Evolutionary conservation across 1,284 basidiomycete genomes (phyloP), one percentile per base, ranked within the genome.

Genomic region (Cerioporus squamosus): DNA sequence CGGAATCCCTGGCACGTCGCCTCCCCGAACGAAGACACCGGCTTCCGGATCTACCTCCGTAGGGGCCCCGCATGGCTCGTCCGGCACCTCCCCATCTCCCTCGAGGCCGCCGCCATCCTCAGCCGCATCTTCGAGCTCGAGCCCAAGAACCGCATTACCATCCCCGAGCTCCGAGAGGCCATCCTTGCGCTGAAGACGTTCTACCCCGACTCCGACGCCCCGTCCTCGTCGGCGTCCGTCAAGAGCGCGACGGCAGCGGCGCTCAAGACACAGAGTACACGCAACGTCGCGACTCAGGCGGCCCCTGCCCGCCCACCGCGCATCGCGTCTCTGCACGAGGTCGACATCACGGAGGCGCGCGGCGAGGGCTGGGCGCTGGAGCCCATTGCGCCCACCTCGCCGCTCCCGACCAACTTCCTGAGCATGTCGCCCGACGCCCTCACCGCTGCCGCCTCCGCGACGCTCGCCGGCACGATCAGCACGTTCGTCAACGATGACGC

Each of bases 1-100:
- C 82, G 85, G 40, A 87, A 87, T 68, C 87, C 87, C 5, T 90
- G 88, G 88, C 81, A 83, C 64, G 77, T 84, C 66, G 87, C 88
- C 1, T 79, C 33, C 39, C 47, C 63, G 14, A 50, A 51, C 26
- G 72, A 74, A 38, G 87, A 89, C 74, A 78, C 81, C 55, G 85
- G 84, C 2, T 89, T 85, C 76, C 70, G 74, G 36, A 73, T 76
- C n/a, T 86, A 78, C 73, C 72, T 81, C 40, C 72, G 75, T 55
- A 48, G 65, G 24, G 76, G 83, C 67, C 74, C 77, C 5, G 68
- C 76, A 44, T 82, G 81, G 66, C 74, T 86, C 1, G 73, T 71
- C 24, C 70, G 75, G 43, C 81, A 81, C 67, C 75, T 86, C 7
- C 80, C 82, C 51, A 78, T 87, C 67, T 79, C 78, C 15, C 57